phyloP scores from a whole-genome alignment of 148 eudicot species.

The Arbutus unedo region DNA sequence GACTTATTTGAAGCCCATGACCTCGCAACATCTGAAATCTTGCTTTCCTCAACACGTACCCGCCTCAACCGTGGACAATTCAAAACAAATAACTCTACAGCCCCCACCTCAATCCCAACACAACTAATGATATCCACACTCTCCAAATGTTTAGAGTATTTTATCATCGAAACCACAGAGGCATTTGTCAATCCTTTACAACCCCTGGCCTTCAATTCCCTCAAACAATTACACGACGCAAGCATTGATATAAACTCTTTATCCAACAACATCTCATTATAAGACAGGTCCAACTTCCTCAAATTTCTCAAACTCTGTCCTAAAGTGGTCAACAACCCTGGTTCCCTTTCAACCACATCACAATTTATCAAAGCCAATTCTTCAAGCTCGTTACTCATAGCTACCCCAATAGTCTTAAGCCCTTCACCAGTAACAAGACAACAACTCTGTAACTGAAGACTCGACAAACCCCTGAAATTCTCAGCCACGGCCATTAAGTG shows the following conservation, averaged over 20 bases:
- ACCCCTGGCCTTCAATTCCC: slow-evolving; percentile 44
- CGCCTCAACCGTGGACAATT: slow-evolving; percentile 28
- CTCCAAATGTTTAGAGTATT: slow-evolving; percentile 39
- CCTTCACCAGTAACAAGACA: slow-evolving; percentile 64
- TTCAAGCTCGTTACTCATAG: slow-evolving; percentile 27
- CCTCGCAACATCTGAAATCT: slow-evolving; percentile 37
- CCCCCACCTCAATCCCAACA: slow-evolving; percentile 29
- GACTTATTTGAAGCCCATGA: slow-evolving; percentile 24
- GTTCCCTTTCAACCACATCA: slow-evolving; percentile 45
- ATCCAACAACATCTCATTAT: slow-evolving; percentile 43
- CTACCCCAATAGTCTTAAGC: slow-evolving; percentile 30
- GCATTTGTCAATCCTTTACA: slow-evolving; percentile 35
- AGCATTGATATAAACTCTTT: slow-evolving; percentile 53
- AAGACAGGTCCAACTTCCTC: slow-evolving; percentile 47
- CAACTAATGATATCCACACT: slow-evolving; percentile 42
- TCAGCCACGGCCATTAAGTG: slow-evolving; percentile 40
- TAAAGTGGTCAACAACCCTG: slow-evolving; percentile 44
- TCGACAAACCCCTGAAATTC: slow-evolving; percentile 30
- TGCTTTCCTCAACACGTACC: slow-evolving; percentile 40
- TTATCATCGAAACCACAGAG: slow-evolving; percentile 25
- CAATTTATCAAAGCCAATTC: slow-evolving; percentile 53
- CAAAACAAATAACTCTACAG: slow-evolving; percentile 37
- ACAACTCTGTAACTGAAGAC: slow-evolving; percentile 49
- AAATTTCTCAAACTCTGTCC: slow-evolving; percentile 46
- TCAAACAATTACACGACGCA: slow-evolving; percentile 31